Evolutionary conservation across 73 alveolate species (phyloP), one percentile per base, ranked within the genome.

Genomic region (Blepharisma stoltei): DNA sequence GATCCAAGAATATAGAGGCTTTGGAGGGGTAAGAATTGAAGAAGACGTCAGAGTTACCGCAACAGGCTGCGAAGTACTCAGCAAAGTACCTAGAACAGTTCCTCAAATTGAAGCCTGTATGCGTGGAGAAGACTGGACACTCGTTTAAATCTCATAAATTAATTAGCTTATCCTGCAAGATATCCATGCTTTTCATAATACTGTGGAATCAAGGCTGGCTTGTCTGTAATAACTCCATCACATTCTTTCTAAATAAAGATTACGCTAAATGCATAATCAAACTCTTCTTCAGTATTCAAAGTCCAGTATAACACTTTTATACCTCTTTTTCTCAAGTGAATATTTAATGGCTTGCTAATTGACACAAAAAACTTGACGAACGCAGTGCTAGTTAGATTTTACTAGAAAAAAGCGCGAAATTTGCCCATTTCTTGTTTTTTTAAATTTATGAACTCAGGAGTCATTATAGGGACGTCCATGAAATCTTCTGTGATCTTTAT

Each of bases 11-110:
- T 97, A 88, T 84, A 68, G 83, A 83, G 84, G 76, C 55, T 93
- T 96, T 41, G 99, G 98, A 46, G 99, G 99, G 44, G 98, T 97
- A 14, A 94, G 99, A 78, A 92, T 97, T 38, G 99, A 97, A 89
- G 99, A 97, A 86, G 97, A 92, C 75, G 97, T 94, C 55, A 79
- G 78, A 20, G 86, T 96, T 44, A 93, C 98, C 6, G 97, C 71
- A 6, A 88, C 83, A 44, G 99, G 99, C 50, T 83, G 96, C 65
- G 95, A 80, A 50, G 89, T 91, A 53, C 87, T 97, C 54, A 95
- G 97, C 47, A 76, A 70, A 32, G 95, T 97, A 27, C 99, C 99
- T 7, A 96, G 99, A 85, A 90, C 98, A 6, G 90, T 86, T 14
- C 98, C 70, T 21, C 97, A 97, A 81, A 97, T 97, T 65, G 99